Evolutionary conservation across 2,329 filamentous ascomycete species (phyloP).

Genomic region (Amphichorda felina): DNA sequence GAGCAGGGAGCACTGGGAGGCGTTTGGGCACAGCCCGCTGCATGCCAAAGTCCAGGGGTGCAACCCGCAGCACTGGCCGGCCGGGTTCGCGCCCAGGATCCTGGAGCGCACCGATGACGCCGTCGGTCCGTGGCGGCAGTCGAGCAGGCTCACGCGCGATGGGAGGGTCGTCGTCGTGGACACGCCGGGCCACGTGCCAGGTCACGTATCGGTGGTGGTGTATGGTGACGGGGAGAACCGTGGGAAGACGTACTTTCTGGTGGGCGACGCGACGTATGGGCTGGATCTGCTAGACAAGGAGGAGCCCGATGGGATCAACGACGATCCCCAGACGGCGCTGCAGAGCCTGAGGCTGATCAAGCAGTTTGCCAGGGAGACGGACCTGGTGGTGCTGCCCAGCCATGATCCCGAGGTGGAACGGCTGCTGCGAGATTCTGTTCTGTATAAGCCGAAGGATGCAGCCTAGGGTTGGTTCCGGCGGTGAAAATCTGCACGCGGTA

Average conservation of each 20-base stretch:
- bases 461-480: too few relatives aligned
- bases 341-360: constrained; percentile 17
- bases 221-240: constrained; percentile 12
- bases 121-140: constrained; percentile 16
- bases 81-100: constrained; percentile 14
- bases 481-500: too few relatives aligned
- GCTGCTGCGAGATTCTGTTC: too few relatives aligned
- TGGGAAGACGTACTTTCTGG: constrained; percentile 13
- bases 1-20: constrained; percentile 12
- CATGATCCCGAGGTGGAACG: too few relatives aligned
- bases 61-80: constrained; percentile 17
- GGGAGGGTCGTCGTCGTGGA: constrained; percentile 16
- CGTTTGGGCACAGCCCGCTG: constrained; percentile 13
- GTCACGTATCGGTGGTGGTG: constrained; percentile 16
- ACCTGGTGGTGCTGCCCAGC: constrained; percentile 13
- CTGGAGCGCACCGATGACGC: constrained; percentile 11
- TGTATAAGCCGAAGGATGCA: too few relatives aligned
- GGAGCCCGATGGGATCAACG: constrained; percentile 18
- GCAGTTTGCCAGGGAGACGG: constrained; percentile 12
- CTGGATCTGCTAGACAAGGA: constrained; percentile 16
- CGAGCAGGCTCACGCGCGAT: constrained; percentile 15
- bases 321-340: constrained; percentile 14
- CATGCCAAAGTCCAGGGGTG: constrained; percentile 15
- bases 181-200: constrained; percentile 20
- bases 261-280: constrained; percentile 18